These are phyloP conservation scores for Geotrichum bryndzae DNA, from an alignment of 1,139 yeast genomes.

Conservation along the genomic window DNA sequence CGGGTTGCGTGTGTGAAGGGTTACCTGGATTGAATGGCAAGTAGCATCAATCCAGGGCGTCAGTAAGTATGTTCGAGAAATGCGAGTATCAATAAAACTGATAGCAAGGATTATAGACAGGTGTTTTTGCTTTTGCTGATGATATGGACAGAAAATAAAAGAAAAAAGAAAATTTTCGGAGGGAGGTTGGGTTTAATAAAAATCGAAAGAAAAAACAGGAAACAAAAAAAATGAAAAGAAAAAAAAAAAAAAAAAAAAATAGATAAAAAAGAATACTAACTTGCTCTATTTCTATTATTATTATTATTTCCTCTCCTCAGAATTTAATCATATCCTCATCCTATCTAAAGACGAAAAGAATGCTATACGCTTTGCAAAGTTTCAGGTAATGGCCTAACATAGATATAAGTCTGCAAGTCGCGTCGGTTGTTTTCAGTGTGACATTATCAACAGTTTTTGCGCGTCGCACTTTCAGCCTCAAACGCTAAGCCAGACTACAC, in stretches of 20 bases:
- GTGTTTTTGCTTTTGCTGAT: background rate
- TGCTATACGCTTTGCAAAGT: background rate
- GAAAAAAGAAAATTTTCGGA: conserved; percentile 1
- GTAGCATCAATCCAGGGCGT: background rate
- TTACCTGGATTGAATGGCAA: background rate
- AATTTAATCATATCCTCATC: background rate
- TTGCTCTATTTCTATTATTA: background rate
- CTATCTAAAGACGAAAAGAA: too few species aligned
- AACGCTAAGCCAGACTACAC: background rate
- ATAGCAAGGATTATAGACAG: background rate
- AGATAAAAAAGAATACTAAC: background rate
- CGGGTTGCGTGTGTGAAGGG: background rate
- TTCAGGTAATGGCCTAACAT: background rate
- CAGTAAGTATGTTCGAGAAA: background rate
- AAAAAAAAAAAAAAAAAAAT: too few species aligned
- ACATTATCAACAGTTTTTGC: background rate
- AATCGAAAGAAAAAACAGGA: background rate
- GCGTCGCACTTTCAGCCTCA: background rate
- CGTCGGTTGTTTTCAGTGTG: background rate
- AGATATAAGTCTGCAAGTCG: background rate
- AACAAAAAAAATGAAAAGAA: background rate
- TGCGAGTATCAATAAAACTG: background rate
- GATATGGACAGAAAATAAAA: background rate
- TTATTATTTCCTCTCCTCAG: too few species aligned
- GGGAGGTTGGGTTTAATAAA: conserved; percentile 4